These are phyloP conservation scores for Hygrocybe punicea DNA, from an alignment of 768 basidiomycete species.

Conservation along the genomic window DNA sequence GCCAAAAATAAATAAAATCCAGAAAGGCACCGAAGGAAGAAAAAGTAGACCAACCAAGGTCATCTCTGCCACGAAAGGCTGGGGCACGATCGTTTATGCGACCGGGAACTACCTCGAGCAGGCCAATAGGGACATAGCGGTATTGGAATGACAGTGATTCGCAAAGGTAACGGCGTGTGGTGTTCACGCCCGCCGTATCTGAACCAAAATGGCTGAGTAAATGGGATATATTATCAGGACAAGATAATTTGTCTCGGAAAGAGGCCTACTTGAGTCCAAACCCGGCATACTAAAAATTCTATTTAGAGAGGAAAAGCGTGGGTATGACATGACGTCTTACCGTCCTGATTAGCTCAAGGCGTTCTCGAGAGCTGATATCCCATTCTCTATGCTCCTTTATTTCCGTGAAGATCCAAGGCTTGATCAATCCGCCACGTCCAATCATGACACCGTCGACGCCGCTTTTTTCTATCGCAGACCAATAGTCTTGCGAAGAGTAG, in stretches of 20 bases:
- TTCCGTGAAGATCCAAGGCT: slow-evolving; percentile 95
- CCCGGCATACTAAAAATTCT: slow-evolving; percentile 64
- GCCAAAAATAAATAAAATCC: neutral
- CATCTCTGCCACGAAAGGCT: slow-evolving; percentile 80
- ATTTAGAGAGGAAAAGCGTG: neutral
- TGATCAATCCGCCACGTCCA: slow-evolving; percentile 91
- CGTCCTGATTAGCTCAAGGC: slow-evolving; percentile 74
- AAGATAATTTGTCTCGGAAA: neutral
- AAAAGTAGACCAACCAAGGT: slow-evolving; percentile 55
- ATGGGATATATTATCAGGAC: neutral
- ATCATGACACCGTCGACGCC: slow-evolving; percentile 97
- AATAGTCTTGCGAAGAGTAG: slow-evolving; percentile 84
- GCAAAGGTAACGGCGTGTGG: slow-evolving; percentile 88
- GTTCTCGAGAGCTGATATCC: slow-evolving; percentile 85
- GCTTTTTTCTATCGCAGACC: slow-evolving; percentile 66
- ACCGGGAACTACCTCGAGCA: slow-evolving; percentile 77
- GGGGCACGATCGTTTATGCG: slow-evolving; percentile 90
- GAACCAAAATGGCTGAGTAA: slow-evolving; percentile 71
- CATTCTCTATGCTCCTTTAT: slow-evolving; percentile 89
- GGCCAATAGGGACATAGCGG: slow-evolving; percentile 91
- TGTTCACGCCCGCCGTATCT: slow-evolving; percentile 86
- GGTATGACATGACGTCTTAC: too few relatives aligned
- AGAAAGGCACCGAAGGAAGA: neutral
- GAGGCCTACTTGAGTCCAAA: slow-evolving; percentile 69
- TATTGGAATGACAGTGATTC: slow-evolving; percentile 96